Conservation (phyloP, 2,329 filamentous ascomycete species). For the Onygenales sp. region DNA sequence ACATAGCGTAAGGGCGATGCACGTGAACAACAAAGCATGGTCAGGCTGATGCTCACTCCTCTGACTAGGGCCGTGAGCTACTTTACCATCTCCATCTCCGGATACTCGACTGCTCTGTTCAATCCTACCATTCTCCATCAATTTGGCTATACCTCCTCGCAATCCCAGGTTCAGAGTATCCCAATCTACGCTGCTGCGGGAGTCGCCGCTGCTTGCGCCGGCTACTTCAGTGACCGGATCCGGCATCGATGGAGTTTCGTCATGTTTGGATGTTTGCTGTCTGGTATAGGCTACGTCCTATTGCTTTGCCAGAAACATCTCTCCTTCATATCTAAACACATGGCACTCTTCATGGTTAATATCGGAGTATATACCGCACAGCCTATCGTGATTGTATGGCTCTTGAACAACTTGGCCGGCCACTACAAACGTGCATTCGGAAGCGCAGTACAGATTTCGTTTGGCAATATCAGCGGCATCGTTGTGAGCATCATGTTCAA, state of each 20-base stretch:
- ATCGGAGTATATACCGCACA: conserved; percentile 49
- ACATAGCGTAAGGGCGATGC: conserved; percentile 25
- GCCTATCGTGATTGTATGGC: conserved; percentile 55
- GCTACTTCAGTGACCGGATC: conserved; percentile 42
- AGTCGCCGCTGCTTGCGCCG: conserved; percentile 43
- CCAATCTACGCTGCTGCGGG: conserved; percentile 56
- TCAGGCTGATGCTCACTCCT: conserved; percentile 1
- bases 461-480: conserved; percentile 59
- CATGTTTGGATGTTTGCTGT: conserved; percentile 40
- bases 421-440: conserved; percentile 64
- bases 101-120: conserved; percentile 35
- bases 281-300: conserved; percentile 47
- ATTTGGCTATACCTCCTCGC: conserved; percentile 46
- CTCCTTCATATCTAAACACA: conserved; percentile 42
- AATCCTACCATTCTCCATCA: conserved; percentile 36
- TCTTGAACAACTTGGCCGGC: conserved; percentile 57
- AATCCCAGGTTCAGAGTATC: conserved; percentile 40
- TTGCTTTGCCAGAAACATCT: conserved; percentile 41
- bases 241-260: conserved; percentile 47
- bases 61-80: conserved; percentile 45
- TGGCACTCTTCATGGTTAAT: conserved; percentile 47
- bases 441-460: conserved; percentile 53
- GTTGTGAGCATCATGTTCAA: conserved; percentile 36
- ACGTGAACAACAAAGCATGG: not conserved
- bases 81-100: conserved; percentile 48